A percentile compares a stretch with the other conserved stretches of the same genome.
Conservation (phyloP, 164 flowering plant genomes). For the Saururus chinensis region DNA sequence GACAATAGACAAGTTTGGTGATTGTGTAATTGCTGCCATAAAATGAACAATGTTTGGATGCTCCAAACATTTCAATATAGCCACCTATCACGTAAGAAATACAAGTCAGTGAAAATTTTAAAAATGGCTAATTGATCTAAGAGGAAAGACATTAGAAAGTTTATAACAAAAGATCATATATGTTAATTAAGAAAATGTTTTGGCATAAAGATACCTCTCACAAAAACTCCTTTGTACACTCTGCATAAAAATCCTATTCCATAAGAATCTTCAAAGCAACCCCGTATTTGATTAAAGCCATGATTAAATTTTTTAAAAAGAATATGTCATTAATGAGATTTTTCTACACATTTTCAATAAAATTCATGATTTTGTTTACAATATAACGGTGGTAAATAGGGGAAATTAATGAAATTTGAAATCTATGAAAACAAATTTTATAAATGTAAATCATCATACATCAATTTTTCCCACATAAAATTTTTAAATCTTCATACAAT, state of each 20-base stretch:
- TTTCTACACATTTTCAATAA: no score
- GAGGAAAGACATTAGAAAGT: neutral
- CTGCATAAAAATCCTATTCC: conserved; percentile 89
- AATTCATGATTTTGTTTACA: no score
- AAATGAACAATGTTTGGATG: conserved; percentile 98
- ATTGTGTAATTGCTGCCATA: conserved; percentile 95
- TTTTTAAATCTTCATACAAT: no score
- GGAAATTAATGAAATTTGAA: no score
- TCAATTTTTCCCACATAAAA: no score
- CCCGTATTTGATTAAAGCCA: conserved; percentile 35
- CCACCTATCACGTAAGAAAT: no score
- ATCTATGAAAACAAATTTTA: no score
- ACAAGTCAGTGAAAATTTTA: neutral
- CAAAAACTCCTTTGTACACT: conserved; percentile 72
- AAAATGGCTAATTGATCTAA: neutral
- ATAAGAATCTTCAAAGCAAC: conserved; percentile 98
- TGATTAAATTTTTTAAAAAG: no score
- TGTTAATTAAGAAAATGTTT: neutral
- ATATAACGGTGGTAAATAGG: no score
- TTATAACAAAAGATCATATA: neutral
- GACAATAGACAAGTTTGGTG: conserved; percentile 92
- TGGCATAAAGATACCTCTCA: conserved; percentile 54
- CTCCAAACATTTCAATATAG: no score
- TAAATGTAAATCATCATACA: no score
- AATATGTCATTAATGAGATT: no score